Conservation (phyloP, 2,329 filamentous ascomycete species). For the Botrytis porri region DNA sequence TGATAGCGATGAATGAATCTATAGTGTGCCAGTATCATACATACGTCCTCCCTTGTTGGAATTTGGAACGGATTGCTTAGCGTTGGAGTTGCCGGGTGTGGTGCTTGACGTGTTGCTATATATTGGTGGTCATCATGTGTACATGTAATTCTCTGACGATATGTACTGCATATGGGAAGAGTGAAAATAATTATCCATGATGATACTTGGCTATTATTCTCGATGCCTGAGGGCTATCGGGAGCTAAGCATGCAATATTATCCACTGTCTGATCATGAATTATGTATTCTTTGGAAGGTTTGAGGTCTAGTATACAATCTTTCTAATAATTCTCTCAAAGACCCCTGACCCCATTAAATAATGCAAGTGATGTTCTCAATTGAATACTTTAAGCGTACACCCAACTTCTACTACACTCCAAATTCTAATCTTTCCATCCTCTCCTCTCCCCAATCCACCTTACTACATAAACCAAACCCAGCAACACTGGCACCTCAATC, state of each 20-base stretch:
- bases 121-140: background rate
- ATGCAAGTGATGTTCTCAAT: background rate
- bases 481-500: slow-evolving; percentile 79
- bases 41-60: background rate
- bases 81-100: background rate
- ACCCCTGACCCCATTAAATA: background rate
- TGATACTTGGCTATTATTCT: background rate
- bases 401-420: background rate
- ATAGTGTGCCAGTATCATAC: background rate
- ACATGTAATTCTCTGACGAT: background rate
- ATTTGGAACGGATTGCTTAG: background rate
- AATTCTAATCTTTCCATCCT: slow-evolving; percentile 34
- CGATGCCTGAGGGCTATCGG: background rate
- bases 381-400: too few relatives aligned
- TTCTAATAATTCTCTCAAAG: background rate
- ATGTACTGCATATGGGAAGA: background rate
- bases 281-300: background rate
- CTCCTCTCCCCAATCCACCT: slow-evolving; percentile 54
- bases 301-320: background rate
- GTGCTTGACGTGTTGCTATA: background rate
- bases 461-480: slow-evolving; percentile 73
- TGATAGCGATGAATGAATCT: slow-evolving; percentile 14
- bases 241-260: background rate
- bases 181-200: background rate
- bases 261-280: background rate